A percentile compares a stretch with the other conserved stretches of the same genome.
phyloP scores from a whole-genome alignment of 148 eudicot genomes.

The Cornus suecica region DNA sequence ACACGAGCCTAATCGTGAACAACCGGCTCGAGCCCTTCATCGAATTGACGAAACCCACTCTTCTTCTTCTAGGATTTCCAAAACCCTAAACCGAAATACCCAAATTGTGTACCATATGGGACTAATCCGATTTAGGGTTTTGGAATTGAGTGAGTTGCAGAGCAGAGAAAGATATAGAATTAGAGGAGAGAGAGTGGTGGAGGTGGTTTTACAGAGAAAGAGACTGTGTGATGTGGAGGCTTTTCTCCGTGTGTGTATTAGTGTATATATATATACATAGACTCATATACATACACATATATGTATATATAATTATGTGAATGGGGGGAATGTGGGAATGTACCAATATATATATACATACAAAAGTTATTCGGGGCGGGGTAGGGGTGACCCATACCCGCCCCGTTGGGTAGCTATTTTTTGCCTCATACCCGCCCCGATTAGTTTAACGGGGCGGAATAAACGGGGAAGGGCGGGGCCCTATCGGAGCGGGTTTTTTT shows the following conservation, averaged over 20 bases:
- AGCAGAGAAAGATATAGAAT: neutral
- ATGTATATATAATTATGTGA: too few relatives aligned
- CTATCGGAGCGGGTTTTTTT: too few relatives aligned
- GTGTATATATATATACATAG: too few relatives aligned
- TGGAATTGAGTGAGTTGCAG: too few relatives aligned
- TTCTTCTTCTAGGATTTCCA: neutral
- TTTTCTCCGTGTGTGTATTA: neutral
- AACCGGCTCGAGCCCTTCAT: constrained; percentile 47
- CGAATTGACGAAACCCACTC: neutral
- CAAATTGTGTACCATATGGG: neutral
- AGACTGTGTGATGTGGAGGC: neutral
- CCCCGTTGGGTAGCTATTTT: too few relatives aligned
- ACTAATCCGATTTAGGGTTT: neutral
- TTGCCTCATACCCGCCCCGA: too few relatives aligned
- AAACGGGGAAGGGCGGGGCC: too few relatives aligned
- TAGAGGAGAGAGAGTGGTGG: neutral
- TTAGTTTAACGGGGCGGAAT: too few relatives aligned
- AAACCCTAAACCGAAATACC: neutral
- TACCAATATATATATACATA: too few relatives aligned
- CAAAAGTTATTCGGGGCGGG: too few relatives aligned
- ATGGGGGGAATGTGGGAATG: neutral
- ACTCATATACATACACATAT: too few relatives aligned
- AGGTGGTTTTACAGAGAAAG: neutral
- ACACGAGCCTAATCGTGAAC: constrained; percentile 63
- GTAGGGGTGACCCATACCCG: too few relatives aligned